These are phyloP conservation scores for Chlorella sp. DNA, from an alignment of 139 green algal genomes.

Conservation along the genomic window DNA sequence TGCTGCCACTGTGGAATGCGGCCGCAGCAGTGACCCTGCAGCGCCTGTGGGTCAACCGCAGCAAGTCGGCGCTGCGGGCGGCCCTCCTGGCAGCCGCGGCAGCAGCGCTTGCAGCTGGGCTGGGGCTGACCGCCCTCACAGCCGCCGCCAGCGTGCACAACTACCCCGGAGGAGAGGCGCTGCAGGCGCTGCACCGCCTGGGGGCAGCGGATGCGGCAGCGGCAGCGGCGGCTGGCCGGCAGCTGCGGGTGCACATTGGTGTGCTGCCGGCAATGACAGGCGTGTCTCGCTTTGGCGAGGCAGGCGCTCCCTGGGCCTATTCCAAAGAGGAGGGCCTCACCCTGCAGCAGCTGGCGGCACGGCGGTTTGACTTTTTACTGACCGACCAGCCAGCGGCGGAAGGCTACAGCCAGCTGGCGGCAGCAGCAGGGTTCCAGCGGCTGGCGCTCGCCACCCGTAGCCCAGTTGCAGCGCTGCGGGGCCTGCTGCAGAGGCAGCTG, in stretches of 20 bases:
- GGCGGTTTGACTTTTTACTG: constrained; percentile 58
- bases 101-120: neutral
- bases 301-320: constrained; percentile 58
- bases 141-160: constrained; percentile 55
- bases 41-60: constrained; percentile 29
- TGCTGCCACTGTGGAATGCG: constrained; percentile 82
- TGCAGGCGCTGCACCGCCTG: constrained; percentile 60
- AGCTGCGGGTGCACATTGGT: constrained; percentile 71
- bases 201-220: neutral
- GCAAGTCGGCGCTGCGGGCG: neutral
- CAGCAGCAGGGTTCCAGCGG: constrained; percentile 39
- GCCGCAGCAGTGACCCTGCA: constrained; percentile 60
- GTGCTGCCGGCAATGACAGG: constrained; percentile 76
- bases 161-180: constrained; percentile 75
- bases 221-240: neutral
- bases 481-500: constrained; percentile 18
- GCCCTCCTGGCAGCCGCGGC: neutral
- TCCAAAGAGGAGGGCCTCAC: constrained; percentile 60
- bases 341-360: constrained; percentile 4
- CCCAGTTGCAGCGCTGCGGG: neutral
- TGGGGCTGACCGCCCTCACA: constrained; percentile 33
- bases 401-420: constrained; percentile 44
- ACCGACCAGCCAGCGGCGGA: constrained; percentile 33
- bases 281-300: constrained; percentile 75
- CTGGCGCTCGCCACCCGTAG: constrained; percentile 1